These are phyloP conservation scores for Vaccinium corymbosum DNA, from an alignment of 148 eudicot genomes.

Conservation along the genomic window DNA sequence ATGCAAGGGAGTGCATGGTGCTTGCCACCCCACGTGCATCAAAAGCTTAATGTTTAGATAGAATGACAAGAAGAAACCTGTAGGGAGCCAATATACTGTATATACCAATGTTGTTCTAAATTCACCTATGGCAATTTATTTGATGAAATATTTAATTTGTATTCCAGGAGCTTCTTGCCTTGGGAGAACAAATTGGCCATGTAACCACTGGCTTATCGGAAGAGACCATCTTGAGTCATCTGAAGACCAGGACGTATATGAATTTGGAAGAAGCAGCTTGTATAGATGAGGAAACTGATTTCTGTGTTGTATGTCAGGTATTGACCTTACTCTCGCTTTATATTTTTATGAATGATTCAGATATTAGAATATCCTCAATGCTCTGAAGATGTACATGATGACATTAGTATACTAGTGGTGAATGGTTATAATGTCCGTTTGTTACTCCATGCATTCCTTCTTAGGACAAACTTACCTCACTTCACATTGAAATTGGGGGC, in stretches of 20 bases:
- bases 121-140: neutral
- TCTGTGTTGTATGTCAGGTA: conserved; percentile 95
- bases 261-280: conserved; percentile 49
- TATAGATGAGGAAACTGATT: conserved; percentile 50
- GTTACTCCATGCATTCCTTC: neutral
- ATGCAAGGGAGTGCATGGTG: too few species aligned
- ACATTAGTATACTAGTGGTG: neutral
- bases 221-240: conserved; percentile 46
- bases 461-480: neutral
- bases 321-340: neutral
- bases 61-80: too few species aligned
- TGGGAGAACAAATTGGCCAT: conserved; percentile 85
- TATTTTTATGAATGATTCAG: neutral
- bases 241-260: conserved; percentile 51
- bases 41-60: neutral
- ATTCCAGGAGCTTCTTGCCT: conserved; percentile 92
- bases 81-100: neutral
- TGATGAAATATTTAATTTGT: neutral
- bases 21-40: too few species aligned
- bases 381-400: neutral
- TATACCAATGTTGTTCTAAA: neutral
- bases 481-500: neutral
- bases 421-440: neutral
- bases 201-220: conserved; percentile 78
- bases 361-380: neutral